Percentiles rank a stretch among this genome's conserved stretches.
phyloP scores from a whole-genome alignment of 306 rosid genomes.

The Hylodesmum podocarpum region DNA sequence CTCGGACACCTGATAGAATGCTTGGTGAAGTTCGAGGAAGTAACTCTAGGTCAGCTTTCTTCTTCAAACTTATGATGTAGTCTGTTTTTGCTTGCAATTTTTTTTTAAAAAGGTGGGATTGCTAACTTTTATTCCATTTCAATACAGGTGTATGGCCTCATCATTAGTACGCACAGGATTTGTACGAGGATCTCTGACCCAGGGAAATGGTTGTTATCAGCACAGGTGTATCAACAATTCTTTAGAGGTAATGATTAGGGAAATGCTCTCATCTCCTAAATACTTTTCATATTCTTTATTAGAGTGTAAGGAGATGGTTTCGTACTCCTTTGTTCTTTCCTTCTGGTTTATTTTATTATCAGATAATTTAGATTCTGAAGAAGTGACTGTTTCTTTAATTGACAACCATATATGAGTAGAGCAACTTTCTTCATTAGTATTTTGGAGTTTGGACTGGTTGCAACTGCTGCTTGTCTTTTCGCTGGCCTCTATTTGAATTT shows the following conservation, averaged over 20 bases:
- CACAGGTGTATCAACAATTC: conserved; percentile 77
- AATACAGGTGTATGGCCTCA: conserved; percentile 87
- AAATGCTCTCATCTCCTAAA: neutral
- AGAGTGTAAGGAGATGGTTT: too few species aligned
- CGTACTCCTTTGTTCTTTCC: neutral
- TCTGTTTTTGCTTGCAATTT: neutral
- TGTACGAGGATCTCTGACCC: conserved; percentile 84
- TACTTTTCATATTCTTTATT: too few species aligned
- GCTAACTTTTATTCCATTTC: conserved; percentile 28
- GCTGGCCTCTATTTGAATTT: neutral
- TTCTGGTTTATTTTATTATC: neutral
- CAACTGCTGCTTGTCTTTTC: neutral
- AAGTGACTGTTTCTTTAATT: conserved; percentile 1
- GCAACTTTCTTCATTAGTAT: neutral
- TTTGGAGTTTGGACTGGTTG: neutral
- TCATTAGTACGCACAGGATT: conserved; percentile 90
- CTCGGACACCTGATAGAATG: conserved; percentile 97
- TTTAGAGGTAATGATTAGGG: conserved; percentile 62
- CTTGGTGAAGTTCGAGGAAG: conserved; percentile 95
- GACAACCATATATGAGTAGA: neutral
- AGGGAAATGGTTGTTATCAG: conserved; percentile 98
- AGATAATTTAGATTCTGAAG: neutral
- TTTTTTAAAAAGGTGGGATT: conserved; percentile 11
- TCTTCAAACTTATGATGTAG: conserved; percentile 1
- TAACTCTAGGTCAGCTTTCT: conserved; percentile 73